phyloP scores from a whole-genome alignment of 1,284 basidiomycete species.

The Ustilago bromivora region DNA sequence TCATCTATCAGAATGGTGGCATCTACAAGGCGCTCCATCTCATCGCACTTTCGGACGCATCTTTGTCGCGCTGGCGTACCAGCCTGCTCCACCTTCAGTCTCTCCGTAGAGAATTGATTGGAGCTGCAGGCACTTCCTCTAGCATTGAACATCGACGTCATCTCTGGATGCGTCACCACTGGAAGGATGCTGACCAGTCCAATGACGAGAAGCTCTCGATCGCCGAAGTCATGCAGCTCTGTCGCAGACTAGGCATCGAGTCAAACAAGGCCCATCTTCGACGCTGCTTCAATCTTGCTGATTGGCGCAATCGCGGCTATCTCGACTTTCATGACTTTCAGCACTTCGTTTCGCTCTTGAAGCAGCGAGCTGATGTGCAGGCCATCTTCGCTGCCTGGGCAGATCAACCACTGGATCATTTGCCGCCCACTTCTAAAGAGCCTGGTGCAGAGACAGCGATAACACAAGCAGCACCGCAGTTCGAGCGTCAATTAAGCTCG shows the following conservation, averaged over 20 bases:
- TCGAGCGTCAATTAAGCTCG: neutral
- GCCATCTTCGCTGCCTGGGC: conserved; percentile 66
- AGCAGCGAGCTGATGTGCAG: conserved; percentile 84
- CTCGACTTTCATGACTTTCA: conserved; percentile 88
- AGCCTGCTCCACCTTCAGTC: conserved; percentile 71
- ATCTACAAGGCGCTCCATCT: conserved; percentile 93
- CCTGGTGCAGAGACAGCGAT: neutral
- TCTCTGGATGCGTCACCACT: conserved; percentile 85
- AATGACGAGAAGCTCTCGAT: conserved; percentile 78
- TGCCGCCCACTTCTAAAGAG: neutral
- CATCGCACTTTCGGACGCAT: conserved; percentile 79
- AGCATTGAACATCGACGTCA: conserved; percentile 76
- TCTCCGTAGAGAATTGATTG: conserved; percentile 58
- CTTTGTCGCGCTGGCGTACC: conserved; percentile 74
- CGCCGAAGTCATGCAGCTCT: conserved; percentile 81
- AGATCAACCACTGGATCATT: conserved; percentile 27
- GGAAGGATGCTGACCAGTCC: conserved; percentile 79
- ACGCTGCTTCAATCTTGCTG: conserved; percentile 81
- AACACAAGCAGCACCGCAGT: neutral
- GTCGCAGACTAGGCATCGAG: conserved; percentile 80
- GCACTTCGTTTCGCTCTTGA: conserved; percentile 84
- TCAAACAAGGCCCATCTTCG: conserved; percentile 76
- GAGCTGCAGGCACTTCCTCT: conserved; percentile 56
- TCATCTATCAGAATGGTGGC: conserved; percentile 80
- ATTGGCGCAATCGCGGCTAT: conserved; percentile 76